Evolutionary conservation across 306 rosid genomes (phyloP).

Genomic region (Fragaria ananassa): DNA sequence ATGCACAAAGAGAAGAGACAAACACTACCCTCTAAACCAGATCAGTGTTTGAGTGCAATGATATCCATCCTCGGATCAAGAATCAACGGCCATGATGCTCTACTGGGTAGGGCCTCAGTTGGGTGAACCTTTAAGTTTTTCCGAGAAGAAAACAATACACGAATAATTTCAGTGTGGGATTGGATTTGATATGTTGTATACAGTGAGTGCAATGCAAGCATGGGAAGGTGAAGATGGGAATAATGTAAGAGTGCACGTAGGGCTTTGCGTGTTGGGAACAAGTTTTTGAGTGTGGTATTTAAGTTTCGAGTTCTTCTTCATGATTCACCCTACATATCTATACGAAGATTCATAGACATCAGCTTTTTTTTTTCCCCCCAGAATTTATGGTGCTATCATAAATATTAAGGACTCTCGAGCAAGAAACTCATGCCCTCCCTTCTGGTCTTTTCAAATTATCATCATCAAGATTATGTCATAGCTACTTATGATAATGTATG

Average conservation of each 20-base stretch:
- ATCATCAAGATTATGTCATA: conserved; percentile 1
- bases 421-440: not conserved
- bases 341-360: conserved; percentile 26
- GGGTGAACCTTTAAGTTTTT: not conserved
- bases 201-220: conserved; percentile 8
- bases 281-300: conserved; percentile 52
- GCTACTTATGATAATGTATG: not conserved
- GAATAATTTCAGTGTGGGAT: not conserved
- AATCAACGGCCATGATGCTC: conserved; percentile 1
- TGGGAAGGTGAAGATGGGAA: conserved; percentile 5
- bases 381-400: conserved; percentile 39
- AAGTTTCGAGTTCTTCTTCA: conserved; percentile 11
- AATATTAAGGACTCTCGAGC: conserved; percentile 14
- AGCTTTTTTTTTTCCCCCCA: conserved; percentile 30
- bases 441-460: conserved; percentile 33
- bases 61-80: conserved; percentile 26
- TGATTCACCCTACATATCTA: conserved; percentile 10
- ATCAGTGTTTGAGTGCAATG: not conserved
- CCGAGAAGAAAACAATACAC: not conserved
- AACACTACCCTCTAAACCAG: conserved; percentile 22
- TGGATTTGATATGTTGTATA: not conserved
- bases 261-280: conserved; percentile 73
- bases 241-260: conserved; percentile 70
- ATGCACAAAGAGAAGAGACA: conserved; percentile 28
- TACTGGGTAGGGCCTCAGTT: not conserved